phyloP scores from a whole-genome alignment of 73 alveolate genomes.

The Stentor roeselii region DNA sequence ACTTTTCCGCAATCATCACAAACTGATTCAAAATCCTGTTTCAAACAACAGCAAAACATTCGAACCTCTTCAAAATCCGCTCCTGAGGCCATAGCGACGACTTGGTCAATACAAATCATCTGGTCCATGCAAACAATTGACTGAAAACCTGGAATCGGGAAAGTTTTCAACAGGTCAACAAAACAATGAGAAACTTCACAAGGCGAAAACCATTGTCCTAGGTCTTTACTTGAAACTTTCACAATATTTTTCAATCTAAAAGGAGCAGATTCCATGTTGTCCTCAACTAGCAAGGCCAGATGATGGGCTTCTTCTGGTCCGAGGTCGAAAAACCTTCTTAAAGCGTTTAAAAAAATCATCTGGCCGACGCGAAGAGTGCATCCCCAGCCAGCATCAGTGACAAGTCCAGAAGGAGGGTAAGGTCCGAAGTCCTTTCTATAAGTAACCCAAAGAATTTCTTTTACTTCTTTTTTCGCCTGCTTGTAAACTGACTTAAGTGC shows the following conservation, averaged over 20 bases:
- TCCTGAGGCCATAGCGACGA: not conserved
- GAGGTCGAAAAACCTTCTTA: too few relatives aligned
- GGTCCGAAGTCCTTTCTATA: conserved; percentile 21
- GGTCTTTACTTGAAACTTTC: conserved; percentile 28
- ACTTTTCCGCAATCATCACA: not conserved
- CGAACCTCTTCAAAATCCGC: not conserved
- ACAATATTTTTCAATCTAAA: not conserved
- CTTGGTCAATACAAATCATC: not conserved
- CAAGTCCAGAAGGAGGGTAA: too few relatives aligned
- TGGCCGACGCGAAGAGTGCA: conserved; percentile 65
- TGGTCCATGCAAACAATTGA: not conserved
- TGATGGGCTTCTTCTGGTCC: not conserved
- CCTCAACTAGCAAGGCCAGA: not conserved
- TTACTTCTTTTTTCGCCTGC: not conserved
- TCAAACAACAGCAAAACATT: not conserved
- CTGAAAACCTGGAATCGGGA: not conserved
- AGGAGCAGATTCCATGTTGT: conserved; percentile 2
- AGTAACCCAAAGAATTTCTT: conserved; percentile 22
- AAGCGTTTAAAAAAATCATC: conserved; percentile 30
- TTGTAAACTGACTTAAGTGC: not conserved
- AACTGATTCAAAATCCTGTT: not conserved
- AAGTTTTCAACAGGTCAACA: not conserved
- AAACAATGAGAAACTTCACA: not conserved
- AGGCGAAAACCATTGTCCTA: conserved; percentile 66
- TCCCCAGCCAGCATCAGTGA: conserved; percentile 62